phyloP scores from a whole-genome alignment of 352 stramenopile species.

The Phytophthora pluvialis region DNA sequence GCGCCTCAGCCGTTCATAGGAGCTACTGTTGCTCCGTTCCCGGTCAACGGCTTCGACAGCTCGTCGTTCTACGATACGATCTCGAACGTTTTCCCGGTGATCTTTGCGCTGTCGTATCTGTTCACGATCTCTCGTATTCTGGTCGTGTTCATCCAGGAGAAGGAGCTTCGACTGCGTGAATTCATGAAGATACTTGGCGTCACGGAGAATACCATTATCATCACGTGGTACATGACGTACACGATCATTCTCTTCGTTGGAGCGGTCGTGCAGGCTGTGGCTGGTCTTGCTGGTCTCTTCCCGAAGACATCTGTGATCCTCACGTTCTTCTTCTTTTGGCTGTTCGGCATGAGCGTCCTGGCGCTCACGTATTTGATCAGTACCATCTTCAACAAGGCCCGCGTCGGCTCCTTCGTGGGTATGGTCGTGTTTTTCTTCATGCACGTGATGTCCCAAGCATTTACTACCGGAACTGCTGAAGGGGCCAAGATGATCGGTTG shows the following conservation, averaged over 20 bases:
- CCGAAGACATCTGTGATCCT: slow-evolving; percentile 48
- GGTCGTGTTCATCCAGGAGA: slow-evolving; percentile 89
- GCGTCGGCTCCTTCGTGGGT: slow-evolving; percentile 65
- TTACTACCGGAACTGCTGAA: slow-evolving; percentile 31
- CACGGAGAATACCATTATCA: slow-evolving; percentile 67
- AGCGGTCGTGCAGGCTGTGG: slow-evolving; percentile 56
- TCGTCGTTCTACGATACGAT: slow-evolving; percentile 68
- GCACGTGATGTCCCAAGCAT: slow-evolving; percentile 64
- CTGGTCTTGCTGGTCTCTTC: slow-evolving; percentile 50
- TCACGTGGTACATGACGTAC: slow-evolving; percentile 89
- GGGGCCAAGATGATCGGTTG: slow-evolving; percentile 52
- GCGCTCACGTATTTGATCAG: slow-evolving; percentile 57
- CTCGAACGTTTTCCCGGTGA: slow-evolving; percentile 71
- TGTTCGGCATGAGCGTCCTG: slow-evolving; percentile 59
- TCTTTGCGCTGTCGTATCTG: slow-evolving; percentile 91
- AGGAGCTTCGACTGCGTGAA: slow-evolving; percentile 89
- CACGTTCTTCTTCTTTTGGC: slow-evolving; percentile 82
- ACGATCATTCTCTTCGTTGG: slow-evolving; percentile 77
- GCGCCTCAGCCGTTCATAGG: slow-evolving; percentile 54
- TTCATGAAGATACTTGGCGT: slow-evolving; percentile 92
- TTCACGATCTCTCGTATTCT: slow-evolving; percentile 87
- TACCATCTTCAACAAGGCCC: slow-evolving; percentile 76
- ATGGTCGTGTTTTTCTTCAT: slow-evolving; percentile 90
- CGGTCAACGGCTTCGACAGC: slow-evolving; percentile 41
- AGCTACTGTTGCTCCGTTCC: slow-evolving; percentile 43